Percentiles rank a stretch among this genome's conserved stretches.
These are phyloP conservation scores for Dactylis glomerata DNA, from an alignment of 176 grass and related monocot genomes.

Conservation along the genomic window DNA sequence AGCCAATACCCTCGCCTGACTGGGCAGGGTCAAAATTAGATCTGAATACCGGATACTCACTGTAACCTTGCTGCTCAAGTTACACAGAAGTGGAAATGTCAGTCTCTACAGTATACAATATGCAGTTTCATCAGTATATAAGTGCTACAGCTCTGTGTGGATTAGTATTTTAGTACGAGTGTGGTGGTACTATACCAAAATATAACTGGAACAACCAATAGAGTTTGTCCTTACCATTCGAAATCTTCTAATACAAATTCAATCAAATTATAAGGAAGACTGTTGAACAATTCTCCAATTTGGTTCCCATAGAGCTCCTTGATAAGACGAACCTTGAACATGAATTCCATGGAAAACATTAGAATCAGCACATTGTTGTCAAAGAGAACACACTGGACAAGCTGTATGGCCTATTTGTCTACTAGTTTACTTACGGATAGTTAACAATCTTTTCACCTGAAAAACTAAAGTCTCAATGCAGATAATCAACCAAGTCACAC, in stretches of 20 bases:
- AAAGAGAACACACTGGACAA: background rate
- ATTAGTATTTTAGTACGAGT: background rate
- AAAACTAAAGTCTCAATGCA: background rate
- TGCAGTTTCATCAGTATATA: background rate
- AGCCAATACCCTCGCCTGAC: conserved; percentile 78
- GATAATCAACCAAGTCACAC: background rate
- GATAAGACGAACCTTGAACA: conserved; percentile 82
- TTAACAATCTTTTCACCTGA: background rate
- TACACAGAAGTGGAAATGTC: background rate
- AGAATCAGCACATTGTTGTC: background rate
- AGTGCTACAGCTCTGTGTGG: conserved; percentile 4
- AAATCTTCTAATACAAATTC: conserved; percentile 94
- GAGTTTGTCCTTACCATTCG: conserved; percentile 60
- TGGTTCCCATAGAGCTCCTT: conserved; percentile 94
- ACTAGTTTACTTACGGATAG: background rate
- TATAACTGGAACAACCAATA: background rate
- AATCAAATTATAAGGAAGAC: conserved; percentile 78
- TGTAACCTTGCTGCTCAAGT: conserved; percentile 77
- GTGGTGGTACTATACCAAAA: background rate
- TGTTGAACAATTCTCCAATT: conserved; percentile 80
- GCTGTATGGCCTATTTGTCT: background rate
- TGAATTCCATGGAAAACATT: conserved; percentile 23
- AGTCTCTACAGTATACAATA: conserved; percentile 1
- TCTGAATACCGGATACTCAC: conserved; percentile 81
- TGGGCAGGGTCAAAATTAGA: conserved; percentile 63